Percentiles rank a stretch among this genome's conserved stretches.
Evolutionary conservation across 805 yeast genomes (phyloP).

Genomic region (Ogataea paraovalis): DNA sequence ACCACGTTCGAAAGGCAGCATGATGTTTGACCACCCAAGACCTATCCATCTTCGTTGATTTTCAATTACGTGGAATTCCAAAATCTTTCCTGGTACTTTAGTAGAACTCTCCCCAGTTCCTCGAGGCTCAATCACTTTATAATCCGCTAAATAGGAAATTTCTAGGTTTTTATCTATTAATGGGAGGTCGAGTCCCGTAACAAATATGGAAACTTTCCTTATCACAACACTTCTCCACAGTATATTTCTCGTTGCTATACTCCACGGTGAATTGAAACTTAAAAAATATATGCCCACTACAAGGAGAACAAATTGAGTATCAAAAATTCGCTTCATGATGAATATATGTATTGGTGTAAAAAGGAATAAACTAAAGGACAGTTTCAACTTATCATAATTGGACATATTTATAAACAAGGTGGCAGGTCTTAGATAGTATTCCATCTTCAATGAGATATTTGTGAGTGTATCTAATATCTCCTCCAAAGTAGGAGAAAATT

Average conservation of each 20-base stretch:
- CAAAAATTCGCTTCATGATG: conserved; percentile 31
- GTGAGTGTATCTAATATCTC: conserved; percentile 46
- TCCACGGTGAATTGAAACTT: conserved; percentile 47
- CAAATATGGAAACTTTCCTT: conserved; percentile 33
- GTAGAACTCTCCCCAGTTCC: conserved; percentile 2
- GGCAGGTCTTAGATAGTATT: conserved; percentile 38
- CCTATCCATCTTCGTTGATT: conserved; percentile 63
- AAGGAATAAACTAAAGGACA: conserved; percentile 30
- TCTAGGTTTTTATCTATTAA: conserved; percentile 16
- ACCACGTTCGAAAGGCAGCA: conserved; percentile 51
- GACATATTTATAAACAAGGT: conserved; percentile 9
- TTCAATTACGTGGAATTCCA: conserved; percentile 49
- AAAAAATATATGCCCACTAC: conserved; percentile 35
- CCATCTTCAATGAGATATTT: conserved; percentile 41
- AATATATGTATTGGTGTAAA: conserved; percentile 43
- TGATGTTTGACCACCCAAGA: conserved; percentile 50
- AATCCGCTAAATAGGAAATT: conserved; percentile 8
- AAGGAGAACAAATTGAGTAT: conserved; percentile 32
- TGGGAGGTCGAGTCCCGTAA: conserved; percentile 38
- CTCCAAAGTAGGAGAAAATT: conserved; percentile 44
- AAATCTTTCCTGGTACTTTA: conserved; percentile 35
- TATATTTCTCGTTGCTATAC: conserved; percentile 39
- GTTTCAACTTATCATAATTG: conserved; percentile 26
- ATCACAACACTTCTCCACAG: conserved; percentile 48
- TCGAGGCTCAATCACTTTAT: conserved; percentile 4